Base-by-base conservation (phyloP, 2,329 filamentous ascomycete species). In the Fusarium sp. region DNA sequence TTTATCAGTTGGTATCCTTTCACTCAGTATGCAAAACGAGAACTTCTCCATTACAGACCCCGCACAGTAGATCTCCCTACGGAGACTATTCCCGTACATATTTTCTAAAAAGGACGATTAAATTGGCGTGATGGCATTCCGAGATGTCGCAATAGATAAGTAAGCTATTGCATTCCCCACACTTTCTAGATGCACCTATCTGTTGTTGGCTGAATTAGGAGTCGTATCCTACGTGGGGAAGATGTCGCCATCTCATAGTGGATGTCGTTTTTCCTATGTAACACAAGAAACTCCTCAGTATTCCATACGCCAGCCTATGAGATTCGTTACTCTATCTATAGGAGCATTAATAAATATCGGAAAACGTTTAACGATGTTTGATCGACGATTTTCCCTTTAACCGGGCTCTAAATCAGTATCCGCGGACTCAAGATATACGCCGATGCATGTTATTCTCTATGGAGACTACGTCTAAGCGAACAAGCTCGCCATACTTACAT, bases 211-310 rank as follows among this genome's bases (percentile, higher is more conserved):
- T 10, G 8, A 8, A 1, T 16, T n/a, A 6, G 15, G 24, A 10
- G 29, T 29, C 4, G 20, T 21, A 43, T 29, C 8, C 12, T 4
- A 43, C 10, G 38, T 55, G 29, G 29, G 48, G 37, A 7, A 18
- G 13, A 58, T 55, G 48, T 55, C 24, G 55, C 55, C 16, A 58
- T 58, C 16, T 3, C n/a, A 58, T 37, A 42, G 21, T 23, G 28
- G 2, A 55, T 26, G 18, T 24, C 16, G 20, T 43, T 37, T 58
- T 16, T n/a, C 9, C 4, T 15, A 37, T 24, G n/a, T n/a, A n/a
- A n/a, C n/a, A n/a, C n/a, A n/a, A n/a, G n/a, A n/a, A n/a, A n/a
- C n/a, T n/a, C n/a, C n/a, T n/a, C n/a, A n/a, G n/a, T n/a, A n/a
- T n/a, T n/a, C n/a, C n/a, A n/a, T n/a, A n/a, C n/a, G n/a, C n/a